Evolutionary conservation across 1,284 basidiomycete species (phyloP), one percentile per base, ranked within the genome.

Genomic region (Apiotrichum mycotoxinovorans): DNA sequence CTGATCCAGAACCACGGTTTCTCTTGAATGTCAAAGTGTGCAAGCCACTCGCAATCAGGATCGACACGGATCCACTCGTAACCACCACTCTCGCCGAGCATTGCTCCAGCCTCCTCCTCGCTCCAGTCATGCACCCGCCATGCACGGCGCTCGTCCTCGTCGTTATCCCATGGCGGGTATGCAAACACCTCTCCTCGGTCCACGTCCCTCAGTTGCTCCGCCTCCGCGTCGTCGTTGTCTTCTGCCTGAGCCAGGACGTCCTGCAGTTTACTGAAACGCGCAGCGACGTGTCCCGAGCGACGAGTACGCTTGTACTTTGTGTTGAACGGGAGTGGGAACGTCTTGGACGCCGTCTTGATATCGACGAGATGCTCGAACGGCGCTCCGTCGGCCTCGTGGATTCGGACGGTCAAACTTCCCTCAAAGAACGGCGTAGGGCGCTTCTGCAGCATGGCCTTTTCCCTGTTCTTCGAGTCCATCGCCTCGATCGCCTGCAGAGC

Each of bases 61-160:
- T 99, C 96, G 81, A 98, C 91, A 58, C 96, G 83, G 64, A 99
- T 98, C 96, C 96, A 99, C 78, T 99, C 96, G 78, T 98, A 98
- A 5, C 73, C 73, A 4, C 73, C 71, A 20, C 62, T 58, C 61
- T 93, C 93, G 42, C 88, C 91, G 60, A 86, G 86, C 91, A 98
- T 97, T 46, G 84, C 82, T 60, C 87, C 85, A 71, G 97, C 95
- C 63, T 98, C 93, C 67, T 96, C 92, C 71, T 97, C 95, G 5
- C 89, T 93, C 96, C 94, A 99, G 74, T 98, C 96, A 14, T 89
- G 89, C 2, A 98, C 94, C 69, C 88, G 89, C 94, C 96, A 98
- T 60, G 88, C 87, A 70, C 91, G 87, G 52, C 93, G 86, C 71
- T 96, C 90, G 69, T 93, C 89, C 69, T 94, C 89, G 64, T 94